A percentile compares a stretch with the other conserved stretches of the same genome.
Conservation (phyloP, 2,329 filamentous ascomycete genomes). For the Epichloe amarillans region DNA sequence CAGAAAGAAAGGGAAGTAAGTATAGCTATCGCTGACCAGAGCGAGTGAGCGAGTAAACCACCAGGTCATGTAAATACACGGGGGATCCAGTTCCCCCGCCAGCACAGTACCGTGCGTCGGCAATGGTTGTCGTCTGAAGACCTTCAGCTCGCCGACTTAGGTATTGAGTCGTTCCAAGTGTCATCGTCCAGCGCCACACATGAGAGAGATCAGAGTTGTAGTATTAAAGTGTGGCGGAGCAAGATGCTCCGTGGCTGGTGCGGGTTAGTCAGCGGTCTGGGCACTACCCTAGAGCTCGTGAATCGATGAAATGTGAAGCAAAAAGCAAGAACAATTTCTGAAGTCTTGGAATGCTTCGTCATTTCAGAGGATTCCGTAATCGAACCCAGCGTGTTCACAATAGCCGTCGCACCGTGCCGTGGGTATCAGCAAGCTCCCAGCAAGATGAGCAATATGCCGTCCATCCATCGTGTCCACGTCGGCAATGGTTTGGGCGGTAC, state of each 20-base stretch:
- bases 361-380: too few species aligned
- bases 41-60: not conserved
- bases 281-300: not conserved
- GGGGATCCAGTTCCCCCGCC: not conserved
- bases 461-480: too few species aligned
- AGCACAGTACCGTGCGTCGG: not conserved
- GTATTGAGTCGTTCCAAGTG: not conserved
- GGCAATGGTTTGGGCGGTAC: too few species aligned
- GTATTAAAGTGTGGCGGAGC: not conserved
- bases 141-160: not conserved
- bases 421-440: too few species aligned
- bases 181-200: slow-evolving; percentile 3
- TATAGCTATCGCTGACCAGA: not conserved
- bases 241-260: not conserved
- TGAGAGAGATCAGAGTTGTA: not conserved
- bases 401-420: too few species aligned
- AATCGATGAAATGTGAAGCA: not conserved
- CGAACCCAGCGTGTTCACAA: too few species aligned
- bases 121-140: not conserved
- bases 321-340: not conserved
- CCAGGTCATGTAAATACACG: not conserved
- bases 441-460: too few species aligned
- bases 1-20: not conserved
- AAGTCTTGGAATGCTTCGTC: too few species aligned
- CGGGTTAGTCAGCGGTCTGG: not conserved